These are phyloP conservation scores for Penicillium sp. DNA, from an alignment of 2,329 filamentous ascomycete species.

Conservation along the genomic window DNA sequence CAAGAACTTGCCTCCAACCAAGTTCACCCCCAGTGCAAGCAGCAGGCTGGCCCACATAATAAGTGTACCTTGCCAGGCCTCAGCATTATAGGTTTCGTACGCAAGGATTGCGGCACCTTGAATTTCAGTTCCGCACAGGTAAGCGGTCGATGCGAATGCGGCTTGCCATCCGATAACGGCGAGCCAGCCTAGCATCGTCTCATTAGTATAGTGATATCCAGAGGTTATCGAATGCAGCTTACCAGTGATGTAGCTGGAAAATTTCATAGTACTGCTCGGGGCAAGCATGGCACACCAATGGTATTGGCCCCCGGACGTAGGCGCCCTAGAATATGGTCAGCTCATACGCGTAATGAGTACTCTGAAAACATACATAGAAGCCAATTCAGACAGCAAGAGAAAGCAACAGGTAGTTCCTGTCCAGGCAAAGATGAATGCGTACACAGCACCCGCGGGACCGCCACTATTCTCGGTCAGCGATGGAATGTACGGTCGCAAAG, in stretches of 20 bases:
- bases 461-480: conserved; percentile 1
- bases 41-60: no score
- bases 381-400: no score
- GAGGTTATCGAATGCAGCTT: no score
- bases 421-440: conserved; percentile 1
- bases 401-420: no score
- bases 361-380: no score
- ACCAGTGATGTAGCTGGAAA: conserved; percentile 7
- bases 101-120: conserved; percentile 6
- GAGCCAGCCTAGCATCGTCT: no score
- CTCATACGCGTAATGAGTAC: no score
- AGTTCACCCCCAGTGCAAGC: no score
- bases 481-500: no score
- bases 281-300: conserved; percentile 10
- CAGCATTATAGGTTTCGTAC: background rate
- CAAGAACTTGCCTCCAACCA: no score
- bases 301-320: conserved; percentile 3
- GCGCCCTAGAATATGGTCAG: no score
- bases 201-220: no score
- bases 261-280: background rate
- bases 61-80: conserved; percentile 9
- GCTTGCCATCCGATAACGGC: conserved; percentile 3
- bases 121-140: conserved; percentile 2
- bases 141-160: background rate
- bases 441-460: conserved; percentile 4